Evolutionary conservation across 768 basidiomycete genomes (phyloP).

Genomic region (Multifurca ochricompacta): DNA sequence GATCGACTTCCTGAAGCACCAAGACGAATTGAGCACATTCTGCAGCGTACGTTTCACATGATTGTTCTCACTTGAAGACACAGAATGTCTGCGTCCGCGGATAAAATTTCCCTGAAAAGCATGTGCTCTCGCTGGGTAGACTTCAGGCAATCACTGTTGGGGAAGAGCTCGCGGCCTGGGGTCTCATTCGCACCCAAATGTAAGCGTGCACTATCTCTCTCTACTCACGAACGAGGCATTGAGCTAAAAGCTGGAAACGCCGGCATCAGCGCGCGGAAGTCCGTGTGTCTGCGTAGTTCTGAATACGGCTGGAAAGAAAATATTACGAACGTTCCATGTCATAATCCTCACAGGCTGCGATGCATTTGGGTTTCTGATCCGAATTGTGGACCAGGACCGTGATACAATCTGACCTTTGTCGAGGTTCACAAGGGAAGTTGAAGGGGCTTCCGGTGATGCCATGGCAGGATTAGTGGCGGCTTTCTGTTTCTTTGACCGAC

Average conservation of each 20-base stretch:
- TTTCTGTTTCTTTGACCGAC: constrained; percentile 37
- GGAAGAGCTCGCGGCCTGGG: constrained; percentile 72
- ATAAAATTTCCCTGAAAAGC: constrained; percentile 67
- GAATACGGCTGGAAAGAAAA: constrained; percentile 6
- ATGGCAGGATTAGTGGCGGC: constrained; percentile 22
- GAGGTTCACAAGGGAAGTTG: constrained; percentile 6
- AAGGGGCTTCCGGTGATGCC: constrained; percentile 18
- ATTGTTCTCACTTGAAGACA: constrained; percentile 66
- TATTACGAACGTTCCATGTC: constrained; percentile 74
- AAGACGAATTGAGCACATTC: not conserved
- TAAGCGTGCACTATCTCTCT: not conserved
- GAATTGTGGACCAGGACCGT: constrained; percentile 33
- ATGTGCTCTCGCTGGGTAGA: constrained; percentile 64
- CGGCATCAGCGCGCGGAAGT: constrained; percentile 2
- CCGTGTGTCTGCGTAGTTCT: not conserved
- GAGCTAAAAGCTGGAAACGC: constrained; percentile 56
- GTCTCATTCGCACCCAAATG: not conserved
- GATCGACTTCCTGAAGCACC: constrained; percentile 77
- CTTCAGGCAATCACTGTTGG: constrained; percentile 79
- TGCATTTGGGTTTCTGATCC: not conserved
- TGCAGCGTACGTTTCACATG: not conserved
- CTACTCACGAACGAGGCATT: constrained; percentile 68
- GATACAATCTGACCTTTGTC: constrained; percentile 25
- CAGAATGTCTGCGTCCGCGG: constrained; percentile 68
- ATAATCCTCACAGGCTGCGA: constrained; percentile 42